Evolutionary conservation across 2,329 filamentous ascomycete species (phyloP), one percentile per base, ranked within the genome.

Genomic region (Penicillium capsulatum): DNA sequence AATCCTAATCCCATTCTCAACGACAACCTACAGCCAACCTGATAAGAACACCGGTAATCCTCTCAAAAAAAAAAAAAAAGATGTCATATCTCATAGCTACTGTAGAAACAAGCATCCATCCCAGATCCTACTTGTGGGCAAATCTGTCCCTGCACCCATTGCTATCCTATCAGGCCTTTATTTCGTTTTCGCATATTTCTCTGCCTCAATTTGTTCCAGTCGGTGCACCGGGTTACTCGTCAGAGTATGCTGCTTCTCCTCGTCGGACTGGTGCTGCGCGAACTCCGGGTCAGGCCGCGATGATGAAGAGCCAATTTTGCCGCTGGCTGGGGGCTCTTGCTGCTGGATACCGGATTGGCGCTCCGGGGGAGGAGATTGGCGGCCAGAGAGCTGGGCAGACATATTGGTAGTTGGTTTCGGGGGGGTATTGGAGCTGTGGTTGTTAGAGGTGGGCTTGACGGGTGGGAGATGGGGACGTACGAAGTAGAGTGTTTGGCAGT

Each of bases 351-450:
- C 81, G 26, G 73, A 69, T 67, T 87, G 85, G 51, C 64, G 61
- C 69, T 86, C 80, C 17, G 86, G 85, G 36, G 81, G 70, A 47
- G 88, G 89, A 20, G 88, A 94, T 68, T 94, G 77, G 60, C 82
- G 81, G 63, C 86, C 84, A 66, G 77, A 67, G 59, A 73, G 68
- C 50, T 70, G 75, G 40, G 76, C 73, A 55, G 84, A 81, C 84
- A 88, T 62, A 34, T 37, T 56, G 17, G 11, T 36, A 36, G 24
- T 34, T 38, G 13, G 17, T 33, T 31, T 26, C 7, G 19, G 9
- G 9, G 19, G 19, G 19, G 19, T 22, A 5, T 5, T 22, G 5
- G 19, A 22, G 19, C 19, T 22, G 19, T 5, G 5, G 19, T 22
- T 22, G 19, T 22, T 22, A 22, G 19, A 5, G 19, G 9, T 22